Percentiles rank a stretch among this genome's conserved stretches.
phyloP scores from a whole-genome alignment of 176 grass and related monocot species.

The Olyra latifolia region DNA sequence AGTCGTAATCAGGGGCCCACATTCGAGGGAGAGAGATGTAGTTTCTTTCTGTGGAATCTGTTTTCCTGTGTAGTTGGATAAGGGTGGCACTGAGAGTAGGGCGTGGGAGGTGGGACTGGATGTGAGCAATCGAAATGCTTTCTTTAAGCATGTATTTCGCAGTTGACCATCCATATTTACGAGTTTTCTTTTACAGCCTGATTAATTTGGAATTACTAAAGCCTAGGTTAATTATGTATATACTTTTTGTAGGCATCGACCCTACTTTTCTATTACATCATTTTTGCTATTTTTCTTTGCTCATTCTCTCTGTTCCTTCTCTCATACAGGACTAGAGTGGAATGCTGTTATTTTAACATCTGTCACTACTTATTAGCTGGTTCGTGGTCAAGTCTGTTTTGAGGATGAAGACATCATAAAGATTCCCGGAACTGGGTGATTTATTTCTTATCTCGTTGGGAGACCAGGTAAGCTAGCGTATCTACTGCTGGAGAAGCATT shows the following conservation, averaged over 20 bases:
- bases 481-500: not conserved
- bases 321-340: not conserved
- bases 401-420: not conserved
- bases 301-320: not conserved
- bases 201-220: not conserved
- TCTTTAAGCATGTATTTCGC: not conserved
- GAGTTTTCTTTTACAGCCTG: not conserved
- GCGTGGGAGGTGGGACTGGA: not conserved
- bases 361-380: not conserved
- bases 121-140: not conserved
- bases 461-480: not conserved
- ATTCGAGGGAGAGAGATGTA: conserved; percentile 1
- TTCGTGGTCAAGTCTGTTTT: not conserved
- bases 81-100: conserved; percentile 19
- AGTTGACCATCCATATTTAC: not conserved
- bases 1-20: conserved; percentile 28
- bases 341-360: not conserved
- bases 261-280: not conserved
- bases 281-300: not conserved
- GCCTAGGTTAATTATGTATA: not conserved
- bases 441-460: not conserved
- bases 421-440: not conserved
- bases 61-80: conserved; percentile 35
- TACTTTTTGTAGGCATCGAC: not conserved
- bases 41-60: conserved; percentile 35